A percentile compares a stretch with the other conserved stretches of the same genome.
Evolutionary conservation across 1,284 basidiomycete species (phyloP).

Genomic region (Coniferiporia weirii): DNA sequence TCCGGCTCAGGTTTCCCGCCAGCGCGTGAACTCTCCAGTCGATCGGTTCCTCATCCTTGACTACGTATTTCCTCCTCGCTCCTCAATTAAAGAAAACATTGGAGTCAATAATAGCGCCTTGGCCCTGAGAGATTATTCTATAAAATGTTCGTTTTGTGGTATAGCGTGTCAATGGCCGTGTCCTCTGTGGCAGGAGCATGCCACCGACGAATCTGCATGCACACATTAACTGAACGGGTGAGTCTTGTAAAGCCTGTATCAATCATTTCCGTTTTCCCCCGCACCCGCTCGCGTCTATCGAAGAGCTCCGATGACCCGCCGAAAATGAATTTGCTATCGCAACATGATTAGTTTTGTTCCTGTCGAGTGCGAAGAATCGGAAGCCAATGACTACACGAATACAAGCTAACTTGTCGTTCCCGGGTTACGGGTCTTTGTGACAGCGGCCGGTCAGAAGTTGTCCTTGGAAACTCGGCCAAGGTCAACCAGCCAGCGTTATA

Average conservation of each 20-base stretch:
- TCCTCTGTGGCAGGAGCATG: too few relatives aligned
- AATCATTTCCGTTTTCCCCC: too few relatives aligned
- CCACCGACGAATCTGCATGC: too few relatives aligned
- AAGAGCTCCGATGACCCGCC: not conserved
- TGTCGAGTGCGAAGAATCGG: not conserved
- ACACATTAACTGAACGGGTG: too few relatives aligned
- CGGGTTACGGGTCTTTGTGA: not conserved
- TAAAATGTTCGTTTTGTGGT: too few relatives aligned
- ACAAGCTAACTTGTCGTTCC: not conserved
- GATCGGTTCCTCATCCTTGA: not conserved
- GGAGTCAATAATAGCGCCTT: too few relatives aligned
- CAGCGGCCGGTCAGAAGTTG: not conserved
- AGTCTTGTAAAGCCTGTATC: too few relatives aligned
- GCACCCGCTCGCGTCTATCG: not conserved
- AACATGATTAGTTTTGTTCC: not conserved
- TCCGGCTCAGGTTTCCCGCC: not conserved
- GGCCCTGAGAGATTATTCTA: too few relatives aligned
- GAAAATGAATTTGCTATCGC: constrained; percentile 4
- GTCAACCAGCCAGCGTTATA: not conserved
- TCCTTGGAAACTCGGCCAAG: not conserved
- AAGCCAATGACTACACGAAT: not conserved
- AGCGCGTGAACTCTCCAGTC: not conserved
- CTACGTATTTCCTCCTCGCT: not conserved
- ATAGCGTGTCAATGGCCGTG: too few relatives aligned
- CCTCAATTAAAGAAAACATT: not conserved